Base-by-base conservation (phyloP, 2,329 filamentous ascomycete genomes). In the Hypoxylon sp. region DNA sequence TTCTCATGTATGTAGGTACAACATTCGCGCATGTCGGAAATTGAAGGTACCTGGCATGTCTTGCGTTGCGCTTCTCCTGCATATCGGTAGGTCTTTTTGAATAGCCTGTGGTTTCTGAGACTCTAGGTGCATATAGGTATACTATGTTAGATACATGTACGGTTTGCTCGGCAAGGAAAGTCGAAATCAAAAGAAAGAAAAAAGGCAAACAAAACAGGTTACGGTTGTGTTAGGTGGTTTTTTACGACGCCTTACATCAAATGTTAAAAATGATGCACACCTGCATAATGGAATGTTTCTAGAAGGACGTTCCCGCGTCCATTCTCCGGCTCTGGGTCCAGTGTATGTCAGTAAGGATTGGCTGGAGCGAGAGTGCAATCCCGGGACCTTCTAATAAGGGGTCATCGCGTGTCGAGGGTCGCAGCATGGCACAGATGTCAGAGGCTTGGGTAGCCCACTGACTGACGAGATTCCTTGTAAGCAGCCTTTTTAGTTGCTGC, bases 241-340 rank as follows among this genome's bases (percentile, higher is more conserved):
- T 37, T 30, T 47, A 53, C 49, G 32, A 44, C 40, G 13, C 36
- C 34, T 23, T 29, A 48, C n/a, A n/a, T n/a, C n/a, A n/a, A n/a
- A n/a, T n/a, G n/a, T n/a, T n/a, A n/a, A n/a, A n/a, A 36, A 57
- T 59, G 56, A 59, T 59, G 42, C 43, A 49, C 53, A 38, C 61
- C 63, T n/a, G 63, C 63, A 66, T n/a, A n/a, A n/a, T 65, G 47
- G 63, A 66, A 66, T 57, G 51, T 58, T 65, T 66, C 62, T 64
- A 66, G 63, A 66, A 65, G 51, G 35, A 47, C 23, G 32, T 50
- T 59, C 57, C 48, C 21, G 21, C 21, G 27, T 29, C 54, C 48
- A 55, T 50, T 52, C 53, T 55, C 51, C 49, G 26, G 23, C 52
- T 43, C 47, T 30, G 58, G 41, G 30, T 42, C n/a, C n/a, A n/a